Percentiles rank a stretch among this genome's conserved stretches.
phyloP scores from a whole-genome alignment of 2,329 filamentous ascomycete genomes.

The Nothophoma quercina region DNA sequence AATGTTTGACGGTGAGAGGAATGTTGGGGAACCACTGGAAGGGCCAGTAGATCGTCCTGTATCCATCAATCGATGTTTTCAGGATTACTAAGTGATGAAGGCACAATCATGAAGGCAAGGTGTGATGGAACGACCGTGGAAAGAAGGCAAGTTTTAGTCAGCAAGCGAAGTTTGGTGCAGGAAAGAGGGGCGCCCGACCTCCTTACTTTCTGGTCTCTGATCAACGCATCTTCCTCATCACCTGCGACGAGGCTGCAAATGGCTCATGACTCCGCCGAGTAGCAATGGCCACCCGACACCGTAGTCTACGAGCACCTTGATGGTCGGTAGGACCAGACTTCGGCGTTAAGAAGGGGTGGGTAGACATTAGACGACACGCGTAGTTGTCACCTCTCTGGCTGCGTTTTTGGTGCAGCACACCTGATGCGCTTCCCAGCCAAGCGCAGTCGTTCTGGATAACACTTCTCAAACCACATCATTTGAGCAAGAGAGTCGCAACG shows the following conservation, averaged over 20 bases:
- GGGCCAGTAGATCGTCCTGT: too few species aligned
- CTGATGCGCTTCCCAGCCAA: too few species aligned
- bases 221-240: not conserved
- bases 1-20: too few species aligned
- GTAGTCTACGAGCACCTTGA: slow-evolving; percentile 2
- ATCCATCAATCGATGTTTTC: too few species aligned
- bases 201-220: not conserved
- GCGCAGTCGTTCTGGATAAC: not conserved
- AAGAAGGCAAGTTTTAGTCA: not conserved
- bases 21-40: too few species aligned
- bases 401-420: too few species aligned
- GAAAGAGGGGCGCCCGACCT: not conserved
- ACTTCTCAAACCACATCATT: not conserved
- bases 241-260: not conserved
- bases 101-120: too few species aligned
- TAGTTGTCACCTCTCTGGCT: not conserved
- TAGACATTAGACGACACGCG: not conserved
- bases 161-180: not conserved
- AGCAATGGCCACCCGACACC: not conserved
- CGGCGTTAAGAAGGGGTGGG: not conserved
- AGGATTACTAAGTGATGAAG: too few species aligned
- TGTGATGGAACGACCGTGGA: too few species aligned
- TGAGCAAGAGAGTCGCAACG: too few species aligned
- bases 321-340: not conserved
- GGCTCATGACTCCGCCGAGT: not conserved